A percentile compares a stretch with the other conserved stretches of the same genome.
These are phyloP conservation scores for Diplodia sapinea DNA, from an alignment of 2,329 filamentous ascomycete genomes.

Conservation along the genomic window DNA sequence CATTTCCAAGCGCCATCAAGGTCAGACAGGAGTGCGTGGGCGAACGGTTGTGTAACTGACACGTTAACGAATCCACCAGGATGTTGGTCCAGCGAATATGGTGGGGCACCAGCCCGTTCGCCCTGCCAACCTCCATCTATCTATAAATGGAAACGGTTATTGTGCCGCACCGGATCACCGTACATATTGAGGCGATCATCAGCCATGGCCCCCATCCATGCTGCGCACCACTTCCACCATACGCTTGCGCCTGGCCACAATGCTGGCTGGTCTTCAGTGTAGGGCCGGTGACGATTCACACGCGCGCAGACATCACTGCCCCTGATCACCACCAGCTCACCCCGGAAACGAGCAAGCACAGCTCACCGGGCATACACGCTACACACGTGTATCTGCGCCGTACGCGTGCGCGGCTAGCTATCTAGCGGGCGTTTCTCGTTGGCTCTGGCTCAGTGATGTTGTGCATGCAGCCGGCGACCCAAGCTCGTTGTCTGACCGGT, in stretches of 20 bases:
- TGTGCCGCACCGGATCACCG: neutral
- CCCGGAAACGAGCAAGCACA: neutral
- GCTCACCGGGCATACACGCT: neutral
- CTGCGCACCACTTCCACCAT: neutral
- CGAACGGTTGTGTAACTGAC: neutral
- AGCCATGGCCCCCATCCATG: neutral
- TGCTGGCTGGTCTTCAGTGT: neutral
- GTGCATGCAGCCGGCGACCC: neutral
- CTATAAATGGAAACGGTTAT: neutral
- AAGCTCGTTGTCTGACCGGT: conserved; percentile 1
- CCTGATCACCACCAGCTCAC: neutral
- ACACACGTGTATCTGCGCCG: neutral
- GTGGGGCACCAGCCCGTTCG: neutral
- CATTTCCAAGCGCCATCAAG: neutral
- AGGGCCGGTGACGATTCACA: neutral
- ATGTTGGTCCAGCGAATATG: neutral
- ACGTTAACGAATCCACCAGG: neutral
- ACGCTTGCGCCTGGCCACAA: neutral
- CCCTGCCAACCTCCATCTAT: neutral
- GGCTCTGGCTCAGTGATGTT: neutral
- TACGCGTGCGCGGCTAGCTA: neutral
- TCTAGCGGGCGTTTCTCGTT: neutral
- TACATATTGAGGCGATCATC: neutral
- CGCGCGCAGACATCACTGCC: neutral
- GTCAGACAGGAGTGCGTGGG: neutral